phyloP scores from a whole-genome alignment of 1,139 yeast species.

The Nakaseomyces glabratus region DNA sequence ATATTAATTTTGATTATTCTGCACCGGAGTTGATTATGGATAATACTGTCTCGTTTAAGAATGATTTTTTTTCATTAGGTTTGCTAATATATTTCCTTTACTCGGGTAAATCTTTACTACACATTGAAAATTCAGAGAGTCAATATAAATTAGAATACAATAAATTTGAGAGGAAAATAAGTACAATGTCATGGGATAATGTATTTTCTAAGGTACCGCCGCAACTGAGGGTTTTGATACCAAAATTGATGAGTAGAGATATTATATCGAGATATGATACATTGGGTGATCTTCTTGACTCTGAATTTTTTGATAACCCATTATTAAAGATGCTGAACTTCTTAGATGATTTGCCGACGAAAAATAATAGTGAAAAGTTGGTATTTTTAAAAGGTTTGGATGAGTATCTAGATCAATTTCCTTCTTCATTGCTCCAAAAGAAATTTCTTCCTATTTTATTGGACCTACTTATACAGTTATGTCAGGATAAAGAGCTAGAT shows the following conservation, averaged over 20 bases:
- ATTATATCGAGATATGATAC: slow-evolving; percentile 29
- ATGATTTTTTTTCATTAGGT: slow-evolving; percentile 80
- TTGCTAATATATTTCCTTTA: slow-evolving; percentile 62
- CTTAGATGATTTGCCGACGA: slow-evolving; percentile 77
- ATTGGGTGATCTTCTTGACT: slow-evolving; percentile 26
- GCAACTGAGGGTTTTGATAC: slow-evolving; percentile 31
- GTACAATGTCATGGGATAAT: slow-evolving; percentile 40
- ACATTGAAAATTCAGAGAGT: slow-evolving; percentile 40
- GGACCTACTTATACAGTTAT: slow-evolving; percentile 34
- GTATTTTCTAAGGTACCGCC: slow-evolving; percentile 44
- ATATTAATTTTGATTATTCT: slow-evolving; percentile 60
- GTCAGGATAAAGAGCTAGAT: slow-evolving; percentile 29
- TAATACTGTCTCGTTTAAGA: slow-evolving; percentile 50
- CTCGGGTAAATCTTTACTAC: slow-evolving; percentile 39
- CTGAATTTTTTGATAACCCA: slow-evolving; percentile 51
- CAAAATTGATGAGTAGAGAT: slow-evolving; percentile 35
- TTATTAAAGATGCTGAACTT: slow-evolving; percentile 74
- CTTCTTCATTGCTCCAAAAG: slow-evolving; percentile 55
- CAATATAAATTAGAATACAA: slow-evolving; percentile 43
- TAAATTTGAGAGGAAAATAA: slow-evolving; percentile 36
- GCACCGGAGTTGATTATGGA: slow-evolving; percentile 68
- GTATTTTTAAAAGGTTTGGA: slow-evolving; percentile 61
- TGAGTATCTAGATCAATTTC: slow-evolving; percentile 56
- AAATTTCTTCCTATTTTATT: slow-evolving; percentile 66
- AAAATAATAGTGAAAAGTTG: slow-evolving; percentile 55